Percentiles rank a stretch among this genome's conserved stretches.
These are phyloP conservation scores for Candida verbasci DNA, from an alignment of 805 yeast genomes.

Conservation along the genomic window DNA sequence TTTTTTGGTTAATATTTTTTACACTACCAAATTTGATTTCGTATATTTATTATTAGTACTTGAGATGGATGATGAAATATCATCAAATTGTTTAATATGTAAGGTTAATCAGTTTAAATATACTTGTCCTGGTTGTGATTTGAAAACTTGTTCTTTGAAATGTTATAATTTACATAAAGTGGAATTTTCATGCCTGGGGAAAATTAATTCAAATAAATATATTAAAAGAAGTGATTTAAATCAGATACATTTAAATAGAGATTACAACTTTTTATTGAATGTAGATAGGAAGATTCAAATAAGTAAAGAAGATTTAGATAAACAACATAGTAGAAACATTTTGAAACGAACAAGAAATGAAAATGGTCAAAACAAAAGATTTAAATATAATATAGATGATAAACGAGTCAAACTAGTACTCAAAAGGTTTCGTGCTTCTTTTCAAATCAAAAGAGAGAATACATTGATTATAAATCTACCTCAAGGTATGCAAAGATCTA, in stretches of 20 bases:
- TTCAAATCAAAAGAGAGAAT: slow-evolving; percentile 50
- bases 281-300: slow-evolving; percentile 59
- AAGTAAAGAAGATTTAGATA: slow-evolving; percentile 47
- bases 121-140: slow-evolving; percentile 74
- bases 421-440: slow-evolving; percentile 18
- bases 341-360: slow-evolving; percentile 22
- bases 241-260: slow-evolving; percentile 62
- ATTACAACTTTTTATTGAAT: slow-evolving; percentile 67
- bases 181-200: slow-evolving; percentile 62
- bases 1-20: background rate
- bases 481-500: slow-evolving; percentile 67
- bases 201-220: slow-evolving; percentile 56
- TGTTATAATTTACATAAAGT: slow-evolving; percentile 73
- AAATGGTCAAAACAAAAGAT: slow-evolving; percentile 10
- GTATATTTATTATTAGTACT: no score
- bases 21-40: no score
- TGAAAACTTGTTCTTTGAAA: slow-evolving; percentile 60
- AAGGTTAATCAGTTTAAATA: slow-evolving; percentile 48
- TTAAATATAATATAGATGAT: slow-evolving; percentile 17
- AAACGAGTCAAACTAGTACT: slow-evolving; percentile 19
- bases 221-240: slow-evolving; percentile 44
- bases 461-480: slow-evolving; percentile 63
- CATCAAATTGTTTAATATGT: slow-evolving; percentile 27
- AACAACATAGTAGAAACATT: slow-evolving; percentile 37
- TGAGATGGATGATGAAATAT: background rate